Evolutionary conservation across 805 yeast species (phyloP).

Genomic region (Starmerella apicola): DNA sequence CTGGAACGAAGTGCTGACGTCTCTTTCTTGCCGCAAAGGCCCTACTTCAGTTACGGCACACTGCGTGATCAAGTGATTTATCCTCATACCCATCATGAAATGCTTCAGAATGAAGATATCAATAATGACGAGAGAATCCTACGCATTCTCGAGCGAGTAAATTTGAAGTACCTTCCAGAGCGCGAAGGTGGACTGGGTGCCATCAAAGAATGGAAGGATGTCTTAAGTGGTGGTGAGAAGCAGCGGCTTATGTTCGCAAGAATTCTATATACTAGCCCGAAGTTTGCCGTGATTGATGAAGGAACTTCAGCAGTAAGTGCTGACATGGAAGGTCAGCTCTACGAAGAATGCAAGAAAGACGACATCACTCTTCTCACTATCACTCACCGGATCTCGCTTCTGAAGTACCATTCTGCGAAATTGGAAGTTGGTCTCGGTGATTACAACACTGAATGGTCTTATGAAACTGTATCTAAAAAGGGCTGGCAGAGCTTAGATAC

Average conservation of each 20-base stretch:
- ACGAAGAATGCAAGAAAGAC: slow-evolving; percentile 57
- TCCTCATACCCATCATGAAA: slow-evolving; percentile 66
- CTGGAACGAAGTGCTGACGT: slow-evolving; percentile 60
- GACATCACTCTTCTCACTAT: slow-evolving; percentile 69
- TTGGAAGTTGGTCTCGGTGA: slow-evolving; percentile 53
- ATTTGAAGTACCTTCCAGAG: slow-evolving; percentile 63
- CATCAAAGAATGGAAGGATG: slow-evolving; percentile 68
- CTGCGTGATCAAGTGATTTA: slow-evolving; percentile 85
- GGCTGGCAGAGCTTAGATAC: slow-evolving; percentile 57
- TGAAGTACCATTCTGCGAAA: slow-evolving; percentile 71
- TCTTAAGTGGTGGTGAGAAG: slow-evolving; percentile 93
- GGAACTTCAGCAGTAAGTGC: slow-evolving; percentile 87
- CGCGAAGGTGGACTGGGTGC: slow-evolving; percentile 43
- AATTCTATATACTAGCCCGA: slow-evolving; percentile 63
- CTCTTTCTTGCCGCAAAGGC: slow-evolving; percentile 70
- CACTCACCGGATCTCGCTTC: slow-evolving; percentile 68
- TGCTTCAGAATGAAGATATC: slow-evolving; percentile 48
- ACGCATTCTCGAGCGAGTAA: slow-evolving; percentile 59
- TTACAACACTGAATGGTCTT: slow-evolving; percentile 36
- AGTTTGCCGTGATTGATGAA: slow-evolving; percentile 76
- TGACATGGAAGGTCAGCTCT: slow-evolving; percentile 78
- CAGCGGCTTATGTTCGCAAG: slow-evolving; percentile 85
- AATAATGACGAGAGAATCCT: slow-evolving; percentile 52
- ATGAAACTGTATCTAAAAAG: slow-evolving; percentile 55
- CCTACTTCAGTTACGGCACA: slow-evolving; percentile 69